phyloP scores from a whole-genome alignment of 148 eudicot genomes.

The Rhododendron kiyosumense region DNA sequence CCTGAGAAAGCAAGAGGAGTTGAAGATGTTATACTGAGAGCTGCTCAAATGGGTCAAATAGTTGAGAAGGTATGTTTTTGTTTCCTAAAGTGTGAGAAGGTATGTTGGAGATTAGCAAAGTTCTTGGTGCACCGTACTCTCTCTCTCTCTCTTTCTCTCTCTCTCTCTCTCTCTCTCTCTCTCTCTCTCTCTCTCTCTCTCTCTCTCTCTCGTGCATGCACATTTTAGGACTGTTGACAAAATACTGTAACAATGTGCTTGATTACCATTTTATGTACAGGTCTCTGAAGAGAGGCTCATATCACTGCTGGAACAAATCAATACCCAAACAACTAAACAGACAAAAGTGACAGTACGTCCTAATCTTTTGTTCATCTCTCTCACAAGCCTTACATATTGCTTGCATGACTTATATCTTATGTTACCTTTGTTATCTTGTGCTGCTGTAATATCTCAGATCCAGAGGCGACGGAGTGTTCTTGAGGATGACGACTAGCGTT shows the following conservation, averaged over 20 bases:
- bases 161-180: neutral
- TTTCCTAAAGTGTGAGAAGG: constrained; percentile 48
- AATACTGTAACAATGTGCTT: neutral
- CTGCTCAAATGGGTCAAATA: constrained; percentile 94
- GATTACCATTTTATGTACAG: constrained; percentile 24
- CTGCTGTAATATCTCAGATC: constrained; percentile 46
- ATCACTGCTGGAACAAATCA: constrained; percentile 88
- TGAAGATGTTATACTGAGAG: constrained; percentile 86
- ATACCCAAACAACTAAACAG: constrained; percentile 83
- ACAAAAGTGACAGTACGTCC: constrained; percentile 90
- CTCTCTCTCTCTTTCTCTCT: neutral
- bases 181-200: neutral
- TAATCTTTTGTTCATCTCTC: neutral
- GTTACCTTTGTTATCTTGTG: constrained; percentile 9
- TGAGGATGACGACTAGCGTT: constrained; percentile 77
- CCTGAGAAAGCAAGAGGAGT: constrained; percentile 98
- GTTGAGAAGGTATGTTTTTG: constrained; percentile 59
- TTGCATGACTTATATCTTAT: constrained; percentile 2
- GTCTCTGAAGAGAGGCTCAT: constrained; percentile 94
- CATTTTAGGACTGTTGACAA: neutral
- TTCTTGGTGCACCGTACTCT: neutral
- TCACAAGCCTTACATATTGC: neutral
- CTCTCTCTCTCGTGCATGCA: neutral
- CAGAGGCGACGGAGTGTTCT: constrained; percentile 96
- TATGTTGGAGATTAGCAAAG: constrained; percentile 5